These are phyloP conservation scores for Nakaseomyces sp. DNA, from an alignment of 1,139 yeast species.

Conservation along the genomic window DNA sequence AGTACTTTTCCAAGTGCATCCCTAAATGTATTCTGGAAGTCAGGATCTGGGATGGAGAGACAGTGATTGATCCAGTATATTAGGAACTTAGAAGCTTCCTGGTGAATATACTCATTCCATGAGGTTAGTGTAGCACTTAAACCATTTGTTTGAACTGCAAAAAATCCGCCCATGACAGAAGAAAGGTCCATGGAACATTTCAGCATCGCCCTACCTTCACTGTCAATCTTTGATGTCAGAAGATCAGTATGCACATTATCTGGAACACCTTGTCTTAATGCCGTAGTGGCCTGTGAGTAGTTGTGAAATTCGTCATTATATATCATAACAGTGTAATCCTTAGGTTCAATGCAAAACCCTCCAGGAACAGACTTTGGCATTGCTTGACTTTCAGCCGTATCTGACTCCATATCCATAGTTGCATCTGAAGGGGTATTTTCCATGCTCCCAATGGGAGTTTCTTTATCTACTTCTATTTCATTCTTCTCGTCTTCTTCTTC, in stretches of 20 bases:
- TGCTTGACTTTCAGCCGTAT: background rate
- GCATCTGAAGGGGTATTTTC: conserved; percentile 2
- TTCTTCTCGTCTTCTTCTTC: background rate
- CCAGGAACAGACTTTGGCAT: conserved; percentile 3
- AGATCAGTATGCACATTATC: conserved; percentile 29
- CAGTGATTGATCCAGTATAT: conserved; percentile 45
- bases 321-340: conserved; percentile 41
- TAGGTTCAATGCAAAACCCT: conserved; percentile 8
- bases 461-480: conserved; percentile 1
- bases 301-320: conserved; percentile 75
- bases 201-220: conserved; percentile 34
- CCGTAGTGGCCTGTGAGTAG: conserved; percentile 35
- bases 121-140: conserved; percentile 48
- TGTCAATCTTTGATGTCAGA: conserved; percentile 31
- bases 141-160: conserved; percentile 40
- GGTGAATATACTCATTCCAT: conserved; percentile 42
- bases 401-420: background rate
- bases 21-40: conserved; percentile 33
- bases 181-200: conserved; percentile 23
- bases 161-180: conserved; percentile 28
- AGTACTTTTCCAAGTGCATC: conserved; percentile 29
- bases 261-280: conserved; percentile 31
- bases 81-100: conserved; percentile 37
- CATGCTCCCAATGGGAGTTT: background rate
- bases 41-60: conserved; percentile 31